phyloP scores from a whole-genome alignment of 768 basidiomycete genomes.

The Myochromella boudieri region DNA sequence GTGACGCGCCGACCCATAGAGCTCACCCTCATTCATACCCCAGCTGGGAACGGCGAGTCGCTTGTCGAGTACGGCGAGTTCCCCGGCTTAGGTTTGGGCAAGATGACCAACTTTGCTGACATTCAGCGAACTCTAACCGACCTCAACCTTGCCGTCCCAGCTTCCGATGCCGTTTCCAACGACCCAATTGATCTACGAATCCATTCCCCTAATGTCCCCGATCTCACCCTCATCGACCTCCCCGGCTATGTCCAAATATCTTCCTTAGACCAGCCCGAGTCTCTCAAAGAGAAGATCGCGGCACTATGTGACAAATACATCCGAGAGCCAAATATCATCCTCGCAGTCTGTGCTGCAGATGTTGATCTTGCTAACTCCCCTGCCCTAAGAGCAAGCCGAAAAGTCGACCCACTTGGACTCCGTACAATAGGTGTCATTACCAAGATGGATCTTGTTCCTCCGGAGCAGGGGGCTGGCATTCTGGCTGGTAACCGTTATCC shows the following conservation, averaged over 20 bases:
- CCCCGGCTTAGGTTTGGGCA: conserved; percentile 84
- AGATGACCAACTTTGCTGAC: conserved; percentile 85
- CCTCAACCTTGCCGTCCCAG: conserved; percentile 89
- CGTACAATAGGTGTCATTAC: conserved; percentile 97
- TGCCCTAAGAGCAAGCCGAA: conserved; percentile 87
- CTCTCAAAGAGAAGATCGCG: conserved; percentile 90
- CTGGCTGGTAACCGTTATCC: conserved; percentile 91
- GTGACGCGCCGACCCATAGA: conserved; percentile 98
- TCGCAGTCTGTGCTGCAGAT: conserved; percentile 98
- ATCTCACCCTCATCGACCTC: conserved; percentile 95
- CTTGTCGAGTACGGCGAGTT: conserved; percentile 91
- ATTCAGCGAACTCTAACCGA: conserved; percentile 94
- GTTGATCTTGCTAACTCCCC: conserved; percentile 99
- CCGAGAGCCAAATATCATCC: conserved; percentile 98
- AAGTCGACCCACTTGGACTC: conserved; percentile 91
- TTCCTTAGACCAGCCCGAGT: conserved; percentile 93
- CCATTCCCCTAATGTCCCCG: conserved; percentile 93
- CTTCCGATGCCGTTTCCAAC: conserved; percentile 88
- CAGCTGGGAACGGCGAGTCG: conserved; percentile 51
- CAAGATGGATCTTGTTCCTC: conserved; percentile 96
- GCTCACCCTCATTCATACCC: conserved; percentile 93
- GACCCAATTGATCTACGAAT: conserved; percentile 97
- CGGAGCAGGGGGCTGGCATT: conserved; percentile 80
- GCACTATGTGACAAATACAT: conserved; percentile 94
- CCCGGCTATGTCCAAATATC: conserved; percentile 97